Percentiles rank a stretch among this genome's conserved stretches.
Conservation (phyloP, 805 yeast species). For the Barnettozyma sp. region DNA sequence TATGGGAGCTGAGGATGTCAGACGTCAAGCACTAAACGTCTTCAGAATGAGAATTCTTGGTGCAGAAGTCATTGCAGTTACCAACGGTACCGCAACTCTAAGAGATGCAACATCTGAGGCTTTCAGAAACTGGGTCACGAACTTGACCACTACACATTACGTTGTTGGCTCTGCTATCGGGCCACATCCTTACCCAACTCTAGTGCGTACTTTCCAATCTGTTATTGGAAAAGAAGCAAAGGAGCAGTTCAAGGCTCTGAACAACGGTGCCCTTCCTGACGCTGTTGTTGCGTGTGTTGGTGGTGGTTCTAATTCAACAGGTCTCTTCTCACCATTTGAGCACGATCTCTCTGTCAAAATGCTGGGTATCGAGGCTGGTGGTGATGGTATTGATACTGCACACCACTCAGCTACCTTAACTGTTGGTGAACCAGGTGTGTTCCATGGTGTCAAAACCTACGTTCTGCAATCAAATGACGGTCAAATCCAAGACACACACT, state of each 20-base stretch:
- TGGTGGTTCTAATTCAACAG: conserved; percentile 96
- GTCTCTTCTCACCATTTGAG: conserved; percentile 93
- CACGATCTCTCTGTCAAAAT: conserved; percentile 69
- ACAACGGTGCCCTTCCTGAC: conserved; percentile 81
- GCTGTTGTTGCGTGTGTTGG: conserved; percentile 98
- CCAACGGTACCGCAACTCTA: conserved; percentile 90
- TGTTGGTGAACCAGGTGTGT: conserved; percentile 94
- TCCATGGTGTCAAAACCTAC: conserved; percentile 95
- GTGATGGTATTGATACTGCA: conserved; percentile 88
- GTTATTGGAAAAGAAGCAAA: conserved; percentile 94
- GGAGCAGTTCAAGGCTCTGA: conserved; percentile 75
- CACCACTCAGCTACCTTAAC: conserved; percentile 91
- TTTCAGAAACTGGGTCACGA: conserved; percentile 89
- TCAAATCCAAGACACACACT: conserved; percentile 95
- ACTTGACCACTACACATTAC: conserved; percentile 81
- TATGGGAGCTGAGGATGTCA: conserved; percentile 99
- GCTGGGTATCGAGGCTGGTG: conserved; percentile 98
- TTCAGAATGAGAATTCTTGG: conserved; percentile 96
- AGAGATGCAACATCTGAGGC: conserved; percentile 99
- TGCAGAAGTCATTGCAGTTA: conserved; percentile 90
- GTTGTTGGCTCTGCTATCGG: conserved; percentile 98
- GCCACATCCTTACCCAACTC: conserved; percentile 97
- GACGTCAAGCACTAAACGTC: conserved; percentile 96
- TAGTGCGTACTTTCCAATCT: conserved; percentile 96
- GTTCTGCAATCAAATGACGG: conserved; percentile 90